These are phyloP conservation scores for Cladorrhinum sp. DNA, from an alignment of 2,329 filamentous ascomycete genomes.

Conservation along the genomic window DNA sequence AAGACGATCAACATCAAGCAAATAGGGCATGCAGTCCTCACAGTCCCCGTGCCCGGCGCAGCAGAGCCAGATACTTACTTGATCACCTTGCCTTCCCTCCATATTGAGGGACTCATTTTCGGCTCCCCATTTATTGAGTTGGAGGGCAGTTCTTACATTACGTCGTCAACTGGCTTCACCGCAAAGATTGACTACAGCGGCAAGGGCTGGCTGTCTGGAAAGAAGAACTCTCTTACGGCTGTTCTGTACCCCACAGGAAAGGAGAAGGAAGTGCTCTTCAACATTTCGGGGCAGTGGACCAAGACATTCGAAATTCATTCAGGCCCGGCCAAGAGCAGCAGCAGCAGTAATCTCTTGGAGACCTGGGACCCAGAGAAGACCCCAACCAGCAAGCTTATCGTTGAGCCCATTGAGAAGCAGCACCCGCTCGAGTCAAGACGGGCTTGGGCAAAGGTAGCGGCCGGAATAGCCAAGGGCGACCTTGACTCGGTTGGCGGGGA, in stretches of 20 bases:
- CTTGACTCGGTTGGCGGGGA: conserved; percentile 76
- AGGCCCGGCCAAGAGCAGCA: conserved; percentile 52
- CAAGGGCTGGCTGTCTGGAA: conserved; percentile 90
- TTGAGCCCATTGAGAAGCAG: conserved; percentile 74
- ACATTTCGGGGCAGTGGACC: conserved; percentile 87
- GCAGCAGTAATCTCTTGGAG: conserved; percentile 48
- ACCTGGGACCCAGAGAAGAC: conserved; percentile 58
- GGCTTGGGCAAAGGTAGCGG: conserved; percentile 83
- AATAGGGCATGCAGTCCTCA: conserved; percentile 82
- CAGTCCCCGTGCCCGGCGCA: conserved; percentile 52
- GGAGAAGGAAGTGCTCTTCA: conserved; percentile 75
- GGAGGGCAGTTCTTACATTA: conserved; percentile 79
- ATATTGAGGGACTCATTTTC: conserved; percentile 90
- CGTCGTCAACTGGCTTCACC: conserved; percentile 80
- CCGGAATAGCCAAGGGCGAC: conserved; percentile 75
- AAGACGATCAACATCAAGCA: conserved; percentile 94
- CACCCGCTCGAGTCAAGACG: conserved; percentile 83
- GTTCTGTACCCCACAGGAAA: conserved; percentile 66
- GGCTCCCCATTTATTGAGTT: conserved; percentile 88
- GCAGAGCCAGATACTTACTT: conserved; percentile 67
- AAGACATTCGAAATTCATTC: conserved; percentile 76
- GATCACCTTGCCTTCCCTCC: conserved; percentile 85
- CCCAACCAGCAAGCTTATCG: conserved; percentile 63
- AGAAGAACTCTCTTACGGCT: conserved; percentile 88
- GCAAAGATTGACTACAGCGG: conserved; percentile 90